Conservation (phyloP, 768 basidiomycete genomes). For the Pleurotus ostreatus region DNA sequence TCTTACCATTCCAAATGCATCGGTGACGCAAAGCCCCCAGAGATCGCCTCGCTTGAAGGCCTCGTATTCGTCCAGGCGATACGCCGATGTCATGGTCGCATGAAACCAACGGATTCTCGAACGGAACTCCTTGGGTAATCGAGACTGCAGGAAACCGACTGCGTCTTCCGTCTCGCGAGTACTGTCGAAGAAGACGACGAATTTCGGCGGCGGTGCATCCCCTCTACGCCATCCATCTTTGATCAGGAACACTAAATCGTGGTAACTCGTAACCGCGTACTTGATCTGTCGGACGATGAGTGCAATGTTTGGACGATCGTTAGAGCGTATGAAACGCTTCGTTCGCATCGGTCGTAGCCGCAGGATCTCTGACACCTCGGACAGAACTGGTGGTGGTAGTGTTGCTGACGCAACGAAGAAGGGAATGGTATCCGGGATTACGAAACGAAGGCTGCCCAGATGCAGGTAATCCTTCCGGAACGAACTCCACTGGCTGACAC, state of each 20-base stretch:
- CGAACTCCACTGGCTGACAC: slow-evolving; percentile 30
- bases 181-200: slow-evolving; percentile 23
- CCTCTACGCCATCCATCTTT: slow-evolving; percentile 9
- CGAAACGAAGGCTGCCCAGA: slow-evolving; percentile 18
- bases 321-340: slow-evolving; percentile 18
- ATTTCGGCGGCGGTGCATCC: slow-evolving; percentile 8
- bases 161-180: slow-evolving; percentile 16
- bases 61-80: slow-evolving; percentile 13
- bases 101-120: slow-evolving; percentile 23
- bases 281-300: slow-evolving; percentile 20
- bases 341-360: background rate
- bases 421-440: slow-evolving; percentile 23
- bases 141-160: slow-evolving; percentile 8
- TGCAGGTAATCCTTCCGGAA: slow-evolving; percentile 31
- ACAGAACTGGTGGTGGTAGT: slow-evolving; percentile 18
- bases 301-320: slow-evolving; percentile 28
- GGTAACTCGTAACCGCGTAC: slow-evolving; percentile 18
- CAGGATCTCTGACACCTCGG: slow-evolving; percentile 17
- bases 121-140: slow-evolving; percentile 7
- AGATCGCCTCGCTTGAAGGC: slow-evolving; percentile 12
- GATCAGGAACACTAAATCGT: slow-evolving; percentile 22
- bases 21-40: slow-evolving; percentile 25
- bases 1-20: slow-evolving; percentile 33
- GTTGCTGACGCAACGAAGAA: slow-evolving; percentile 32
- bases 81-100: slow-evolving; percentile 20